A percentile compares a stretch with the other conserved stretches of the same genome.
Conservation (phyloP, 2,329 filamentous ascomycete species). For the Sclerotinia borealis region DNA sequence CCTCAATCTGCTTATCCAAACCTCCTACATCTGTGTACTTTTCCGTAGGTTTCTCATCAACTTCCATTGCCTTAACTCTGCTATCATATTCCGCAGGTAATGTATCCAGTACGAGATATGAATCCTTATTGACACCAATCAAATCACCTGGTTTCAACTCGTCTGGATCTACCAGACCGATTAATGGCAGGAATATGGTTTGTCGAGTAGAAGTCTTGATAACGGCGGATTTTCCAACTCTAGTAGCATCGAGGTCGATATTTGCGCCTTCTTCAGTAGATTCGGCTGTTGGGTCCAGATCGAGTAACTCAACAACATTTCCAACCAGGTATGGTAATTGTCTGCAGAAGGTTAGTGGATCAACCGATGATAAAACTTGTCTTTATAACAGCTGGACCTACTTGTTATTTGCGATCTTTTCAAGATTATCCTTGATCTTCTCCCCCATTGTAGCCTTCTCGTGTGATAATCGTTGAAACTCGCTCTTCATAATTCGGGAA, state of each 20-base stretch:
- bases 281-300: slow-evolving; percentile 92
- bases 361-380: not conserved
- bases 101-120: slow-evolving; percentile 93
- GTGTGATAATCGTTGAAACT: slow-evolving; percentile 87
- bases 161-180: slow-evolving; percentile 92
- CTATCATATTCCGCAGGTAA: slow-evolving; percentile 97
- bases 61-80: slow-evolving; percentile 99
- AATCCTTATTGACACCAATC: slow-evolving; percentile 98
- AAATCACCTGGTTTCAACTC: slow-evolving; percentile 92
- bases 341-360: slow-evolving; percentile 41
- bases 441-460: slow-evolving; percentile 95
- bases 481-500: slow-evolving; percentile 96
- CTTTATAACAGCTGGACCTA: slow-evolving; percentile 38
- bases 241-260: slow-evolving; percentile 93
- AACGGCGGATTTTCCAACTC: slow-evolving; percentile 95
- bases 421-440: slow-evolving; percentile 98
- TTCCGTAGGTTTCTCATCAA: slow-evolving; percentile 98
- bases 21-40: slow-evolving; percentile 98
- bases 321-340: slow-evolving; percentile 98
- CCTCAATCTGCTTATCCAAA: slow-evolving; percentile 97
- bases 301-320: slow-evolving; percentile 94
- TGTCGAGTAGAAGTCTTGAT: slow-evolving; percentile 99
- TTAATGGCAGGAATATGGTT: slow-evolving; percentile 96
- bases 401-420: slow-evolving; percentile 99
- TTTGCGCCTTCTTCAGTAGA: slow-evolving; percentile 97